These are phyloP conservation scores for Tolypocladium capitatum DNA, from an alignment of 2,329 filamentous ascomycete species.

Conservation along the genomic window DNA sequence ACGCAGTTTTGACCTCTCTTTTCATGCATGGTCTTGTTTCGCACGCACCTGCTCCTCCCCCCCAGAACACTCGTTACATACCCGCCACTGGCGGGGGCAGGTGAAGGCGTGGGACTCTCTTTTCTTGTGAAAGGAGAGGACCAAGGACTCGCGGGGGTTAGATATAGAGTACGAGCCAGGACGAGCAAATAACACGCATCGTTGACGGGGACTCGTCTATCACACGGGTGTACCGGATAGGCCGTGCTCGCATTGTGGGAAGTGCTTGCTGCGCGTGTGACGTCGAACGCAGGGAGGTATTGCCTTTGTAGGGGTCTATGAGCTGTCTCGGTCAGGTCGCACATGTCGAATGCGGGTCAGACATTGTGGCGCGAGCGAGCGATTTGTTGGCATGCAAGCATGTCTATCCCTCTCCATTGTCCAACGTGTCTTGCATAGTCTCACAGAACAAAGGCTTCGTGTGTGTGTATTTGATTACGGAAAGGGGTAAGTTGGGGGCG, in stretches of 20 bases:
- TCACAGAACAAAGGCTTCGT: background rate
- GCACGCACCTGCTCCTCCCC: background rate
- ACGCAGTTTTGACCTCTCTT: background rate
- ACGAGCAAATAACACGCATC: conserved; percentile 2
- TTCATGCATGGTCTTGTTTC: background rate
- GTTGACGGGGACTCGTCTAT: background rate
- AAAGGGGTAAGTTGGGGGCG: too few species aligned
- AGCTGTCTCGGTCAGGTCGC: background rate
- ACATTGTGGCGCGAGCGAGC: background rate
- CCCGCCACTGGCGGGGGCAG: background rate
- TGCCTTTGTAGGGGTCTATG: too few species aligned
- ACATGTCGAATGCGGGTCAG: background rate
- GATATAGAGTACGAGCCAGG: conserved; percentile 13
- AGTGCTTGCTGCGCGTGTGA: background rate
- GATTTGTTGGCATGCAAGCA: background rate
- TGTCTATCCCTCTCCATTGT: background rate
- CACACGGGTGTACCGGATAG: background rate
- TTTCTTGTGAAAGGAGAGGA: conserved; percentile 2
- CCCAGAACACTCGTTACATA: background rate
- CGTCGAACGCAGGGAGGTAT: background rate
- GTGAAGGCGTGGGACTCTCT: too few species aligned
- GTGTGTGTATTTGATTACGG: too few species aligned
- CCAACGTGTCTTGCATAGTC: background rate
- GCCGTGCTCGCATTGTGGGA: background rate
- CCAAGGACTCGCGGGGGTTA: conserved; percentile 1